Evolutionary conservation across 805 yeast species (phyloP).

Genomic region (Cyberlindnera sargentensis): DNA sequence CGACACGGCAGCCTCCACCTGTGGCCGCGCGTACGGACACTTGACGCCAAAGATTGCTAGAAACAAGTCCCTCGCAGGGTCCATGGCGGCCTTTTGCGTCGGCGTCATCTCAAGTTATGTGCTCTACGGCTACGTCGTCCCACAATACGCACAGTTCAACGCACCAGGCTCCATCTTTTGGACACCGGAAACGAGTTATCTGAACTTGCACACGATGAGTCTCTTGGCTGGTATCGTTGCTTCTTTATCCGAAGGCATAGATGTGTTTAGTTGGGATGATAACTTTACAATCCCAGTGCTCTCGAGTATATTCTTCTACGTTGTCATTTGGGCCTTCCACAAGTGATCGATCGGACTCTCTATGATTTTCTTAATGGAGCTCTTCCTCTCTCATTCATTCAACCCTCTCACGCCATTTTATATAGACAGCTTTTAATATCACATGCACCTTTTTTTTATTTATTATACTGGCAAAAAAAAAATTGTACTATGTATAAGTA

Average conservation of each 20-base stretch:
- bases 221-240: conserved; percentile 73
- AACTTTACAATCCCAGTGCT: conserved; percentile 91
- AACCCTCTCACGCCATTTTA: no score
- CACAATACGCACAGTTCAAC: conserved; percentile 49
- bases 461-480: no score
- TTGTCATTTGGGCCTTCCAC: conserved; percentile 33
- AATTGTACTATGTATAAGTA: no score
- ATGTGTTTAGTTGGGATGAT: conserved; percentile 74
- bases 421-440: no score
- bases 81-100: conserved; percentile 72
- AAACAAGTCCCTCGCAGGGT: conserved; percentile 85
- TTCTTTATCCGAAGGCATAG: conserved; percentile 79
- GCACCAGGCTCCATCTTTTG: conserved; percentile 55
- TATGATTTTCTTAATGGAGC: no score
- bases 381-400: no score
- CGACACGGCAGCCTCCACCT: conserved; percentile 92
- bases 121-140: conserved; percentile 69
- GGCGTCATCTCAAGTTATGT: conserved; percentile 63
- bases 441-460: no score
- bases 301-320: conserved; percentile 59
- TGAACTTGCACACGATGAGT: conserved; percentile 49
- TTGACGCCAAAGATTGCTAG: conserved; percentile 70
- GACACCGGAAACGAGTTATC: conserved; percentile 50
- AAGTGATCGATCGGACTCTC: conserved; percentile 5
- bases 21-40: conserved; percentile 83